Conservation (phyloP, 352 stramenopile species). For the Phytophthora colocasiae region DNA sequence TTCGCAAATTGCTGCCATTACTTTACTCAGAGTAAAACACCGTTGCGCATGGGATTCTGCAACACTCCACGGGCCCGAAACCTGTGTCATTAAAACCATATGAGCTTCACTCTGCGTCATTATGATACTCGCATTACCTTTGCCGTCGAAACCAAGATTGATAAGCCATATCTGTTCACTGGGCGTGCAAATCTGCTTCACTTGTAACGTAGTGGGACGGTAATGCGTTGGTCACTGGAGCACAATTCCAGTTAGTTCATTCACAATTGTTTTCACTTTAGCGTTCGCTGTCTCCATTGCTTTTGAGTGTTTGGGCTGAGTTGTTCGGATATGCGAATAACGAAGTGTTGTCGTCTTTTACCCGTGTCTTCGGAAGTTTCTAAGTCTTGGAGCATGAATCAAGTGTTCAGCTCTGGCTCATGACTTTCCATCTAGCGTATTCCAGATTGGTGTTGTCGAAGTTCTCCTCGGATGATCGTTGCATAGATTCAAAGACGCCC, state of each 20-base stretch:
- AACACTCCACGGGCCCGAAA: conserved; percentile 25
- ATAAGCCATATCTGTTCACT: conserved; percentile 43
- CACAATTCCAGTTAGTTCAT: neutral
- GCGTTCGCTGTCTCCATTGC: neutral
- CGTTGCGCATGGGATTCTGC: conserved; percentile 49
- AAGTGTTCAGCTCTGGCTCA: conserved; percentile 7
- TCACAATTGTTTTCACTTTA: neutral
- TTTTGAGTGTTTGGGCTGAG: conserved; percentile 3
- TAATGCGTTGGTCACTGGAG: conserved; percentile 27
- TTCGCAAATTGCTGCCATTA: neutral
- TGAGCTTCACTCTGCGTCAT: neutral
- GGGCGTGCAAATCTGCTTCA: conserved; percentile 39
- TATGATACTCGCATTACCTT: conserved; percentile 7
- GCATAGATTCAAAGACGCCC: conserved; percentile 13
- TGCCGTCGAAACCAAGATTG: conserved; percentile 18
- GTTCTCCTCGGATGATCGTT: conserved; percentile 9
- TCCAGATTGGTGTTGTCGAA: conserved; percentile 19
- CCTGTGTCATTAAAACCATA: conserved; percentile 3
- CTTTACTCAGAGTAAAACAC: conserved; percentile 46
- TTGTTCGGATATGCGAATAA: neutral
- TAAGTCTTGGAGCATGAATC: neutral
- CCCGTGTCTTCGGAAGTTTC: neutral
- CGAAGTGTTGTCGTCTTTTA: neutral
- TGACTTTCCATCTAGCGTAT: conserved; percentile 21
- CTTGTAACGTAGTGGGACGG: conserved; percentile 36